Evolutionary conservation across 345 rosid genomes (phyloP), one percentile per base, ranked within the genome.

Genomic region (Abelmoschus esculentus): DNA sequence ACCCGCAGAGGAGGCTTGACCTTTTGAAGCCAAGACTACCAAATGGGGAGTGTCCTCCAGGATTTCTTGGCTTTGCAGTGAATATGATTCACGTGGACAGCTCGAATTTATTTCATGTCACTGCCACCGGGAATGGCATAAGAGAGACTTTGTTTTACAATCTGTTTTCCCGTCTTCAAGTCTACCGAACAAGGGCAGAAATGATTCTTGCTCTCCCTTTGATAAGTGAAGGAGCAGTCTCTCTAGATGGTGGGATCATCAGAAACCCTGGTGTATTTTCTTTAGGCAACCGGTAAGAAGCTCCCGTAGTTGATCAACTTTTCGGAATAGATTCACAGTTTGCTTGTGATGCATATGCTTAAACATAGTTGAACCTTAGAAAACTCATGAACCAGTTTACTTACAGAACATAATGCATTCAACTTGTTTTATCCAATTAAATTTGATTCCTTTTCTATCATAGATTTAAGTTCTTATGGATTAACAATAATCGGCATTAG

Each of bases 201-300:
- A 52, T 52, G 56, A 22, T 52, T 52, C 56, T 52, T n/a, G 56
- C 56, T 52, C 56, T n/a, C 56, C 56, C 19, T 52, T 52, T 49
- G 13, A 49, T 49, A 49, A 14, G 17, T 49, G 53, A 49, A 49
- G 53, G 56, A 52, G 56, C 56, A 15, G 56, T 52, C 56, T 52
- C 56, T 52, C 19, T 52, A n/a, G 56, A 52, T n/a, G 56, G 56
- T 52, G 56, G 56, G 8, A 52, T 52, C 6, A n/a, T 52, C 22
- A 52, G 56, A 52, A 52, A 22, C 56, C 56, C 56, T 52, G 56
- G 56, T 52, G 22, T 52, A 52, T 52, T 52, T 52, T 52, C 56
- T n/a, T n/a, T 52, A 5, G 56, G 56, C 58, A 82, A 40, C 49
- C 57, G 82, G 98, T 91, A 86, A 76, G 87, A 31, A 49, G 50